Evolutionary conservation across 2,329 filamentous ascomycete species (phyloP), one percentile per base, ranked within the genome.

Genomic region (Colletotrichum lupini): DNA sequence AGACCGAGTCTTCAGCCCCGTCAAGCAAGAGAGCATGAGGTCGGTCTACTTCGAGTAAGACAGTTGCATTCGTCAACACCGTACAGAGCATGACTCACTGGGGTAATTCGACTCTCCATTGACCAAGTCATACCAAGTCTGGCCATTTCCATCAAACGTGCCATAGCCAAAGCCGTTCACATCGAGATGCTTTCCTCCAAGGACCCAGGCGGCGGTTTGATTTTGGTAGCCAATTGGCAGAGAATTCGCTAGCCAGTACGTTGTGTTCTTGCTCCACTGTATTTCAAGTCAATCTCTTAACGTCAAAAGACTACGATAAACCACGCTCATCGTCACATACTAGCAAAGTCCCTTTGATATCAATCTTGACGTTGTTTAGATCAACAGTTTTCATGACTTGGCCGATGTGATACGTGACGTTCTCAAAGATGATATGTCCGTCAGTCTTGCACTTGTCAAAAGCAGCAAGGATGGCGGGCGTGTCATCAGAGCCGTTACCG

Each of bases 1-100:
- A 81, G 7, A 86, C 77, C 0, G 85, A 85, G 76, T 90, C 24
- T 8, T 49, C 24, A 12, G 26, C 26, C 11, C 42, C 60, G n/a
- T 63, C 60, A 11, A 63, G 19, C 4, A 63, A 19, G 19, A 62
- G 49, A 11, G 66, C 58, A 22, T 68, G 58, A 28, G 66, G 57
- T 8, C 61, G 28, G 4, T 24, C 61, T 56, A 4, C 6, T 32
- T 26, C 26, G 28, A 32, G n/a, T 46, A 19, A 8, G 11, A 22
- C 0, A 24, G 24, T 1, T 22, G 0, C 22, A 30, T 37, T 22
- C n/a, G 19, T 26, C 49, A 57, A 32, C 5, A 4, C 1, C 12
- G 22, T 58, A 14, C 11, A 16, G 5, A 26, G 32, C 8, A 35
- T 4, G 22, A 53, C 24, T 9, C 42, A 19, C 60, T 52, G 1